Conservation (phyloP, 2,329 filamentous ascomycete species). For the Septoria linicola region DNA sequence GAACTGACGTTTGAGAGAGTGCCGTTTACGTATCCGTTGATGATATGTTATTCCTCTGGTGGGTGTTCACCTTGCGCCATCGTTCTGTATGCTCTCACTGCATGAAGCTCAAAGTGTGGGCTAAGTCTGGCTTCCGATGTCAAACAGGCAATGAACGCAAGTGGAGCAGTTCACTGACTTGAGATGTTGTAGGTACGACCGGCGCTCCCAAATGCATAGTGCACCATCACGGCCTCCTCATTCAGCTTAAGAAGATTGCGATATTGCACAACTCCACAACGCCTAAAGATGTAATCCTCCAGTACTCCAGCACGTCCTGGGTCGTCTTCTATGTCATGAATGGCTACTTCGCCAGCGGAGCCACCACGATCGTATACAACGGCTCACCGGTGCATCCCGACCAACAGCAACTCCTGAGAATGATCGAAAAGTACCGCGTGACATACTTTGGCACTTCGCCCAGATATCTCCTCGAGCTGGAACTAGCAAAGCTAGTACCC, state of each 20-base stretch:
- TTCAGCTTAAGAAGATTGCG: conserved; percentile 48
- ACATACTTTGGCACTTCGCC: conserved; percentile 49
- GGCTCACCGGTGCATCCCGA: conserved; percentile 46
- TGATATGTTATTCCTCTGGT: conserved; percentile 46
- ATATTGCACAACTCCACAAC: conserved; percentile 47
- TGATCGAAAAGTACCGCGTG: conserved; percentile 40
- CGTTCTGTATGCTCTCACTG: too few species aligned
- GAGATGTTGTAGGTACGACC: conserved; percentile 37
- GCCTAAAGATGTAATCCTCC: conserved; percentile 44
- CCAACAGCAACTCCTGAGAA: conserved; percentile 39
- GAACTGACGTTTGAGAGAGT: conserved; percentile 41
- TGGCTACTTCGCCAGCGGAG: conserved; percentile 32
- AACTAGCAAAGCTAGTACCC: conserved; percentile 39
- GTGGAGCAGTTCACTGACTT: neutral
- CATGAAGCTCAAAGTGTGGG: too few species aligned
- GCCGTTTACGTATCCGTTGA: conserved; percentile 44
- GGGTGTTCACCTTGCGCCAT: neutral
- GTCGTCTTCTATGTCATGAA: conserved; percentile 46
- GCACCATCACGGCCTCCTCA: conserved; percentile 43
- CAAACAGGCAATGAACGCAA: too few species aligned
- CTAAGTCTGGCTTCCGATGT: too few species aligned
- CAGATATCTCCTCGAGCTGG: conserved; percentile 47
- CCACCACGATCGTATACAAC: conserved; percentile 46
- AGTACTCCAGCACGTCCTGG: conserved; percentile 51
- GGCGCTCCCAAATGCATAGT: conserved; percentile 49